phyloP scores from a whole-genome alignment of 1,284 basidiomycete genomes.

The Cryptococcus sp. region DNA sequence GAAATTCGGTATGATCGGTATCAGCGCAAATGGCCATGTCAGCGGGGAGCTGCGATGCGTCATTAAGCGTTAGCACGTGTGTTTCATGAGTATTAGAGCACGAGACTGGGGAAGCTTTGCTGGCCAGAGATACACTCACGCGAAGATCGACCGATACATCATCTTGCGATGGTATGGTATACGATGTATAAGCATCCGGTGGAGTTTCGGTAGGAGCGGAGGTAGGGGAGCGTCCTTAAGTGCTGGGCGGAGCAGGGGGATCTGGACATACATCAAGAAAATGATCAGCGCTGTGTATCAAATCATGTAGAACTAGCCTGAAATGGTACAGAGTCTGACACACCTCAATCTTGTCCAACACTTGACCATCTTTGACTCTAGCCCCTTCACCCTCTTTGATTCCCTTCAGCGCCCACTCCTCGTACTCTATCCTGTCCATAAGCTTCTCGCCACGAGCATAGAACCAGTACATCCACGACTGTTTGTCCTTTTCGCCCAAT shows the following conservation, averaged over 20 bases:
- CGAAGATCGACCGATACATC: constrained; percentile 41
- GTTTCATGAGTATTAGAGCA: background rate
- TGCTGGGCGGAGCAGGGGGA: constrained; percentile 44
- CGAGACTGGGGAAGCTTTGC: too few relatives aligned
- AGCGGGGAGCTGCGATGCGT: constrained; percentile 36
- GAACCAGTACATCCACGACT: constrained; percentile 50
- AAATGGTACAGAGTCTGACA: constrained; percentile 8
- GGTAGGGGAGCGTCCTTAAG: constrained; percentile 31
- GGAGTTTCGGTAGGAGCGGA: constrained; percentile 44
- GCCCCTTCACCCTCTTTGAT: constrained; percentile 43
- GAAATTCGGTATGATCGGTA: constrained; percentile 57
- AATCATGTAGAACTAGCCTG: background rate
- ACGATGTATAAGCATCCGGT: constrained; percentile 40
- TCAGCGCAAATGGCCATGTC: constrained; percentile 54
- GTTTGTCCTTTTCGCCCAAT: constrained; percentile 41
- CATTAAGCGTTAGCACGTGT: background rate
- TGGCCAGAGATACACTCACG: constrained; percentile 23
- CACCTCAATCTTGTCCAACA: constrained; percentile 36
- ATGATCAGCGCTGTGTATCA: background rate
- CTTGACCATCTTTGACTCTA: constrained; percentile 37
- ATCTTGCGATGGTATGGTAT: constrained; percentile 50
- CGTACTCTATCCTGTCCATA: constrained; percentile 54
- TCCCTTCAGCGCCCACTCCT: constrained; percentile 51
- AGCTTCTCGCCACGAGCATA: constrained; percentile 50
- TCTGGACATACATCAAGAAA: constrained; percentile 22